Conservation (phyloP, 2,329 filamentous ascomycete species). For the Penicillium sp. region DNA sequence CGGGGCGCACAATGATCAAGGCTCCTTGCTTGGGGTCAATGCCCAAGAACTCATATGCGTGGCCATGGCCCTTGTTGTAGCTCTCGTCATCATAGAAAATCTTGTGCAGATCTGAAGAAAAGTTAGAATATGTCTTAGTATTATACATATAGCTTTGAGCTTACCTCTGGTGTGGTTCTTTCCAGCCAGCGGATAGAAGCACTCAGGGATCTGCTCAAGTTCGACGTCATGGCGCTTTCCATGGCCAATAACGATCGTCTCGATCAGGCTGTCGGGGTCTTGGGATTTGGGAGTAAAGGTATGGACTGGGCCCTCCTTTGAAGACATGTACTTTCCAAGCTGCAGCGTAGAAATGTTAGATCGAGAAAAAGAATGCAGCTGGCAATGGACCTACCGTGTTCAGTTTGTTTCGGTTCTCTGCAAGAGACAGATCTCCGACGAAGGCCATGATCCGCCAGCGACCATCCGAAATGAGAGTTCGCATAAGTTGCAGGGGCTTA, state of each 20-base stretch:
- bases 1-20: constrained; percentile 53
- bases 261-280: constrained; percentile 53
- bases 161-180: constrained; percentile 52
- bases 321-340: constrained; percentile 40
- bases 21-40: constrained; percentile 45
- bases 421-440: constrained; percentile 39
- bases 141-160: constrained; percentile 6
- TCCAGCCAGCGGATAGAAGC: constrained; percentile 53
- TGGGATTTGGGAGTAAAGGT: constrained; percentile 40
- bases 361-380: no score
- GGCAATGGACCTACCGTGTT: constrained; percentile 32
- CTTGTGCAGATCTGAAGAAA: constrained; percentile 51
- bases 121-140: neutral
- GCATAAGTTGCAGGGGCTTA: constrained; percentile 49
- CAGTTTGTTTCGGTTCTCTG: constrained; percentile 27
- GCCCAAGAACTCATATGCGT: constrained; percentile 53
- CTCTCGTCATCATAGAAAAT: constrained; percentile 53
- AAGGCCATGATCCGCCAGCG: constrained; percentile 50
- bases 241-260: constrained; percentile 51
- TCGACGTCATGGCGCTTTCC: constrained; percentile 47
- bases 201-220: constrained; percentile 49
- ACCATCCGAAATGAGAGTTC: constrained; percentile 48
- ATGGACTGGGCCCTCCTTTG: constrained; percentile 37
- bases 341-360: constrained; percentile 8
- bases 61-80: constrained; percentile 52